Percentiles rank a stretch among this genome's conserved stretches.
Evolutionary conservation across 768 basidiomycete genomes (phyloP).

Genomic region (Chlorophyllum brunneum): DNA sequence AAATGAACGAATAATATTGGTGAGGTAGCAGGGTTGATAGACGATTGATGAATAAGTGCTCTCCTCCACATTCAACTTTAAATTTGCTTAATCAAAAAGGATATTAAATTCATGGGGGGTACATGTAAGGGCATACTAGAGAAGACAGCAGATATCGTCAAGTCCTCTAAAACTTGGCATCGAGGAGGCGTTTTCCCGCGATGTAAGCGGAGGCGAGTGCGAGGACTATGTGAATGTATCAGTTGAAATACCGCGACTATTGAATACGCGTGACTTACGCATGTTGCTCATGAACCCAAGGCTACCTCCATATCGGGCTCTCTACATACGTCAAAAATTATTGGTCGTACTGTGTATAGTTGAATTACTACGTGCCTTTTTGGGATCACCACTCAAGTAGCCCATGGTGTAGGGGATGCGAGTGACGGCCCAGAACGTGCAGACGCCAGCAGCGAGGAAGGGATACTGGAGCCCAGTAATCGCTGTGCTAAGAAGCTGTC

Average conservation of each 20-base stretch:
- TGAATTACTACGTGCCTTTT: constrained; percentile 27
- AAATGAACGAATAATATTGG: no score
- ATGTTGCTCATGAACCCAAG: not conserved
- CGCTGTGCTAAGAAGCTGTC: constrained; percentile 29
- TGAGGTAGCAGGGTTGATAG: no score
- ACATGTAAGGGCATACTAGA: no score
- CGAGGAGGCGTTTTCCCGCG: not conserved
- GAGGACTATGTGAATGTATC: not conserved
- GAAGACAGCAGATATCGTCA: not conserved
- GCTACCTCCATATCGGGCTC: not conserved
- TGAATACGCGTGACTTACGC: not conserved
- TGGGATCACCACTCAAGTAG: constrained; percentile 40
- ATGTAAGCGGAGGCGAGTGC: not conserved
- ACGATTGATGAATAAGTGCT: no score
- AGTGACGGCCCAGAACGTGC: constrained; percentile 34
- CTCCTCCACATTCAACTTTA: no score
- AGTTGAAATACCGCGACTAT: not conserved
- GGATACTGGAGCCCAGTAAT: constrained; percentile 39
- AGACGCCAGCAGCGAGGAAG: constrained; percentile 31
- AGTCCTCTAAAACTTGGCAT: not conserved
- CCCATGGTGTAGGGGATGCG: constrained; percentile 44
- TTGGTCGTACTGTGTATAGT: not conserved
- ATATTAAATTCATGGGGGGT: no score
- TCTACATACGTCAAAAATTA: not conserved
- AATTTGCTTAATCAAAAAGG: no score